Evolutionary conservation across 176 grass and related monocot species (phyloP), one percentile per base, ranked within the genome.

Genomic region (Hordeum marinum): DNA sequence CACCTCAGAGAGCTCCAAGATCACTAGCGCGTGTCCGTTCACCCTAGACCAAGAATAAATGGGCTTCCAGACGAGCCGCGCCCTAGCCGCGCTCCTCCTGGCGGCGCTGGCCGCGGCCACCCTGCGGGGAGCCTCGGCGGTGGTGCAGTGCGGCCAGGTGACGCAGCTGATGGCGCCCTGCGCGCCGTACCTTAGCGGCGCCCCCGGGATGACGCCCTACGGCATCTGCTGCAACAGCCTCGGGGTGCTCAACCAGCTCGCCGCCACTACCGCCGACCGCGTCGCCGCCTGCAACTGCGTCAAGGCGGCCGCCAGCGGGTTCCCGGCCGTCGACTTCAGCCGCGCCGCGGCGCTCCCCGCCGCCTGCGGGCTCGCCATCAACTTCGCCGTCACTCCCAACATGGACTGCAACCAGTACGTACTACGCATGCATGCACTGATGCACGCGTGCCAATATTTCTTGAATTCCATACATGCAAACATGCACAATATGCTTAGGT

Each of bases 191-290:
- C 78, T 92, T 12, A 8, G 74, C 23, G 86, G 87, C 20, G 80
- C 84, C 14, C 77, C 79, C 26, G 90, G 82, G 78, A 73, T 82
- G 90, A 82, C 67, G 29, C 90, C 90, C 45, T 85, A 82, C 79
- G 86, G 78, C 78, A 34, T 82, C 72, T 92, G 86, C 72, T 92
- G 90, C 90, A 89, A 79, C 90, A 74, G 79, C 78, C 78, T 89
- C 35, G 79, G 20, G 58, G 73, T 85, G 78, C 90, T 92, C 64
- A 85, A 75, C 86, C 86, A 83, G 64, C 36, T 85, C 35, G 79
- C 90, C 72, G 23, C 82, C 45, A 46, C 74, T 13, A 21, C 67
- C 14, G 64, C 65, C 41, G 90, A 89, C 86, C 78, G 82, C 64
- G 60, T 80, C 65, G 78, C 90, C 58, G 11, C 80, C 13, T 92